Conservation (phyloP, 768 basidiomycete species). For the Mycena polygramma region DNA sequence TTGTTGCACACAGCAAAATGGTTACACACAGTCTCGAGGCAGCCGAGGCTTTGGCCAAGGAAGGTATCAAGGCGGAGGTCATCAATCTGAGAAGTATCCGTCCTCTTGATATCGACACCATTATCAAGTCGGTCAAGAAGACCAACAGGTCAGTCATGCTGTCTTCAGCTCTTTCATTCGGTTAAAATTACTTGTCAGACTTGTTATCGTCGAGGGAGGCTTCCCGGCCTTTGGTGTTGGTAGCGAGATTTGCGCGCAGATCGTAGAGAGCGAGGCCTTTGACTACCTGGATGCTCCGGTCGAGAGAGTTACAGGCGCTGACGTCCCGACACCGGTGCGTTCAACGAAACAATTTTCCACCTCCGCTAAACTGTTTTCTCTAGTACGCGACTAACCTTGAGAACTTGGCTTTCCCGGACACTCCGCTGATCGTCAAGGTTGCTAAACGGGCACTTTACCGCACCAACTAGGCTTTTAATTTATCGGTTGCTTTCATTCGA, state of each 20-base stretch:
- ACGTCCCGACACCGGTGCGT: conserved; percentile 95
- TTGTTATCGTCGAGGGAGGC: conserved; percentile 96
- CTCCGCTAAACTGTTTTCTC: conserved; percentile 18
- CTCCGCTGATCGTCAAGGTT: conserved; percentile 91
- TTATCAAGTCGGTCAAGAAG: conserved; percentile 98
- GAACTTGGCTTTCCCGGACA: conserved; percentile 93
- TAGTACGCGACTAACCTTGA: conserved; percentile 95
- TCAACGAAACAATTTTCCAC: background rate
- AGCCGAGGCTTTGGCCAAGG: conserved; percentile 92
- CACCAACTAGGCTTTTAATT: conserved; percentile 70
- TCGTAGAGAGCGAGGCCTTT: conserved; percentile 97
- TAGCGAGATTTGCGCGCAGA: conserved; percentile 98
- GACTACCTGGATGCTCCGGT: conserved; percentile 99
- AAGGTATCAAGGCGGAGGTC: conserved; percentile 97
- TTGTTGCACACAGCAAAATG: conserved; percentile 99
- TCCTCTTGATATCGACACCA: conserved; percentile 97
- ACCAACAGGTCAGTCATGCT: conserved; percentile 82
- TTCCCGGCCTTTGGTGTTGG: conserved; percentile 99
- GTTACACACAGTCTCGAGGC: conserved; percentile 96
- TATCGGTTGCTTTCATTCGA: conserved; percentile 25
- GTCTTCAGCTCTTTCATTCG: background rate
- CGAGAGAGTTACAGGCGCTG: conserved; percentile 97
- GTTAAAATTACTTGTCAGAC: conserved; percentile 56
- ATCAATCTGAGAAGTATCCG: conserved; percentile 97
- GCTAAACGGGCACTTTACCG: conserved; percentile 94